These are phyloP conservation scores for Trichoderma asperellum DNA, from an alignment of 2,329 filamentous ascomycete genomes.

Conservation along the genomic window DNA sequence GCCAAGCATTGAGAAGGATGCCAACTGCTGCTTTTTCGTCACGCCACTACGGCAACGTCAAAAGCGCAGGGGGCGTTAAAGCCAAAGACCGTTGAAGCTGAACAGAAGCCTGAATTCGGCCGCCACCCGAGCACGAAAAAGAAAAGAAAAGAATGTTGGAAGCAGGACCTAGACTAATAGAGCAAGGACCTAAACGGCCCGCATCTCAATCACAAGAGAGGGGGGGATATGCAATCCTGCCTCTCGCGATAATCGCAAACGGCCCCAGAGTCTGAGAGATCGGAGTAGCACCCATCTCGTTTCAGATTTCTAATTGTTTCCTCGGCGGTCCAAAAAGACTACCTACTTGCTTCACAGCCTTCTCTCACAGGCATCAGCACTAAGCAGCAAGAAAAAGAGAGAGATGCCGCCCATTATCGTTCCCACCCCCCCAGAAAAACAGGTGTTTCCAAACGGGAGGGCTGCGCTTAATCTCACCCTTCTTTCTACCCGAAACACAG, in stretches of 20 bases:
- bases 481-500: constrained; percentile 22
- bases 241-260: not conserved
- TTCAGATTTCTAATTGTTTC: not conserved
- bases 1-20: not conserved
- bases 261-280: not conserved
- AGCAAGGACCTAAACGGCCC: not conserved
- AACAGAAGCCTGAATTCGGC: not conserved
- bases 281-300: not conserved
- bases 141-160: not conserved
- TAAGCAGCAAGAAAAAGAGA: not conserved
- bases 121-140: not conserved
- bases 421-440: not conserved
- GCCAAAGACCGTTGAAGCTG: not conserved
- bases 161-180: not conserved
- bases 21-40: not conserved
- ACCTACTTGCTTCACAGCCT: not conserved
- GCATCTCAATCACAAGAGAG: not conserved
- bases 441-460: not conserved
- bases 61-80: not conserved
- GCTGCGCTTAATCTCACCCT: constrained; percentile 24
- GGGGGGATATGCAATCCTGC: not conserved
- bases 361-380: not conserved
- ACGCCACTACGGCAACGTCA: not conserved
- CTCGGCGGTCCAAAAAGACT: not conserved
- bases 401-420: not conserved